phyloP scores from a whole-genome alignment of 805 yeast genomes.

The Sporopachydermia lactativora region DNA sequence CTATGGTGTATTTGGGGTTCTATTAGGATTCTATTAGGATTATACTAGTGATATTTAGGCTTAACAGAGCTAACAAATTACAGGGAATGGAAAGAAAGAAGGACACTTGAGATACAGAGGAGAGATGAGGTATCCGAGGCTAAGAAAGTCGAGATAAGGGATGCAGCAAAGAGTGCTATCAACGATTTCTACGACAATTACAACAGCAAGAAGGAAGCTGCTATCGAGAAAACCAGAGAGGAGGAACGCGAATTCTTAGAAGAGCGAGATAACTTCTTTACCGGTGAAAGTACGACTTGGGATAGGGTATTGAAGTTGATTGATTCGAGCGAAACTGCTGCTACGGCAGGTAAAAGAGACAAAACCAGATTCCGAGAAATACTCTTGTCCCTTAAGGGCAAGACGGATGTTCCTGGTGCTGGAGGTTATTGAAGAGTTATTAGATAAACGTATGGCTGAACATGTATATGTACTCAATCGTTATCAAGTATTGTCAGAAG shows the following conservation, averaged over 20 bases:
- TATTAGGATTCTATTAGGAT: no score
- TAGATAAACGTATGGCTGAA: no score
- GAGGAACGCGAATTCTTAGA: conserved; percentile 61
- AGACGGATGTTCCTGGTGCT: conserved; percentile 64
- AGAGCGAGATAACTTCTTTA: conserved; percentile 51
- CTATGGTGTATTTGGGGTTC: neutral
- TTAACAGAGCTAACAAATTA: no score
- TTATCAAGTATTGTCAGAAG: no score
- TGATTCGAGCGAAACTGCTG: conserved; percentile 27
- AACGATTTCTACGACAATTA: conserved; percentile 90
- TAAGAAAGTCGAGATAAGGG: conserved; percentile 51
- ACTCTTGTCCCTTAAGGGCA: conserved; percentile 50
- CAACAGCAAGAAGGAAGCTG: conserved; percentile 66
- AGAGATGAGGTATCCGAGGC: conserved; percentile 60
- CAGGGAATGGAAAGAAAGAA: conserved; percentile 68
- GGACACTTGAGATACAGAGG: conserved; percentile 62
- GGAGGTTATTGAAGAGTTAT: conserved; percentile 42
- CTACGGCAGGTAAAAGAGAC: conserved; percentile 38
- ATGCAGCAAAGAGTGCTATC: conserved; percentile 67
- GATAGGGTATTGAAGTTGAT: conserved; percentile 42
- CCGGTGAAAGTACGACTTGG: conserved; percentile 36
- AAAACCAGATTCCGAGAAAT: conserved; percentile 58
- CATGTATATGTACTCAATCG: no score
- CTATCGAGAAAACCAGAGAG: conserved; percentile 42
- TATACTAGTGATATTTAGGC: no score